A percentile compares a stretch with the other conserved stretches of the same genome.
These are phyloP conservation scores for Vachellia pachyceras DNA, from an alignment of 306 rosid genomes.

Conservation along the genomic window DNA sequence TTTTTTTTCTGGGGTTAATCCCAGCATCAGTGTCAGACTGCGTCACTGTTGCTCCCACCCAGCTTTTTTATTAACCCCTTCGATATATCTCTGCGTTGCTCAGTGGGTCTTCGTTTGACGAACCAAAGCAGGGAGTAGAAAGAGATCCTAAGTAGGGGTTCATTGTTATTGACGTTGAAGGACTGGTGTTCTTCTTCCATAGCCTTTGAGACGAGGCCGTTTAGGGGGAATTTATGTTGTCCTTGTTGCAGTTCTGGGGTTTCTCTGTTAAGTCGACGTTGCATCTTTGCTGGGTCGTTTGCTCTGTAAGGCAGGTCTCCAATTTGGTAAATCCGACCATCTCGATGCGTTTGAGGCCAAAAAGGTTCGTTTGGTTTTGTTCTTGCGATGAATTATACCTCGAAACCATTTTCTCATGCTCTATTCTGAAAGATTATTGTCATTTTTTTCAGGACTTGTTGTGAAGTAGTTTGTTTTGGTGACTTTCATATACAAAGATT, in stretches of 20 bases:
- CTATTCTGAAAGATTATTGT: not conserved
- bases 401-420: not conserved
- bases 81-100: conserved; percentile 21
- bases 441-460: conserved; percentile 68
- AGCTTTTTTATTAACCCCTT: no score
- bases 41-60: conserved; percentile 7
- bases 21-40: not conserved
- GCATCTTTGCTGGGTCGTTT: not conserved
- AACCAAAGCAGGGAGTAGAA: conserved; percentile 7
- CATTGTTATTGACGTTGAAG: conserved; percentile 11
- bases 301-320: conserved; percentile 48
- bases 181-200: conserved; percentile 17
- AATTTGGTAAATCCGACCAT: conserved; percentile 42
- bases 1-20: not conserved
- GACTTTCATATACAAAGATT: conserved; percentile 67
- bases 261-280: conserved; percentile 1
- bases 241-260: conserved; percentile 62
- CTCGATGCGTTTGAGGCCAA: conserved; percentile 93
- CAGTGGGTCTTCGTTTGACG: not conserved
- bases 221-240: conserved; percentile 81
- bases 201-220: conserved; percentile 41
- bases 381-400: not conserved
- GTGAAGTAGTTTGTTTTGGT: conserved; percentile 66
- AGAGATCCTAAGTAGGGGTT: not conserved
- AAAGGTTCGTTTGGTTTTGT: conserved; percentile 44